Evolutionary conservation across 208 protist species (phyloP).

Genomic region (Lotmaria passim): DNA sequence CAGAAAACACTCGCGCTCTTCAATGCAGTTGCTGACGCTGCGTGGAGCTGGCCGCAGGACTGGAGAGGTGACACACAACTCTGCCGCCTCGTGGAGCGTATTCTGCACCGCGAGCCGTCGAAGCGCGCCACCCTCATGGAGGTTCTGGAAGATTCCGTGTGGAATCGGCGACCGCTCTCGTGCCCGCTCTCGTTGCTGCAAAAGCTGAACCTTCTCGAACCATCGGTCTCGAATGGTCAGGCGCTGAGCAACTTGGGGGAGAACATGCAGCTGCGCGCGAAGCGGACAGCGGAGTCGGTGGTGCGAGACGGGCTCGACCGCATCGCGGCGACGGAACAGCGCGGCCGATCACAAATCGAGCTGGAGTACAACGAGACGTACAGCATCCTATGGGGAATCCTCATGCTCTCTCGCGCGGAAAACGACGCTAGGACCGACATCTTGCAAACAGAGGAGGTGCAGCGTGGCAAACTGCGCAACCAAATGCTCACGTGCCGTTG

Average conservation of each 20-base stretch:
- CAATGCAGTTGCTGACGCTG: conserved; percentile 68
- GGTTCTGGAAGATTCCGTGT: conserved; percentile 78
- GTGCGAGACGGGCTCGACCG: conserved; percentile 51
- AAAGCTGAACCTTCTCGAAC: conserved; percentile 79
- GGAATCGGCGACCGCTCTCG: conserved; percentile 79
- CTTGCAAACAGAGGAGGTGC: conserved; percentile 41
- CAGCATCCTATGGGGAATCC: conserved; percentile 42
- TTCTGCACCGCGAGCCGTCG: conserved; percentile 56
- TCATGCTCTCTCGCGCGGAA: conserved; percentile 49
- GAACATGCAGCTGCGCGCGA: conserved; percentile 41
- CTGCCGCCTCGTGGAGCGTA: conserved; percentile 64
- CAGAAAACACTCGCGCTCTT: conserved; percentile 80
- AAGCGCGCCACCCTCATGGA: conserved; percentile 72
- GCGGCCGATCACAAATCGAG: conserved; percentile 59
- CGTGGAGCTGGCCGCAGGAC: conserved; percentile 79
- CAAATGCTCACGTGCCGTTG: conserved; percentile 29
- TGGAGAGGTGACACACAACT: conserved; percentile 71
- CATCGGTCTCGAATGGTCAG: conserved; percentile 19
- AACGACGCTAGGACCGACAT: conserved; percentile 34
- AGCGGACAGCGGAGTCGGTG: conserved; percentile 44
- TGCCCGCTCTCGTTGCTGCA: conserved; percentile 81
- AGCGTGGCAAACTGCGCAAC: conserved; percentile 44
- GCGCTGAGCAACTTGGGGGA: conserved; percentile 52
- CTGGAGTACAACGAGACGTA: conserved; percentile 69
- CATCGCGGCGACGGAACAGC: conserved; percentile 61